These are phyloP conservation scores for Neonectria faginata DNA, from an alignment of 2,329 filamentous ascomycete genomes.

Conservation along the genomic window DNA sequence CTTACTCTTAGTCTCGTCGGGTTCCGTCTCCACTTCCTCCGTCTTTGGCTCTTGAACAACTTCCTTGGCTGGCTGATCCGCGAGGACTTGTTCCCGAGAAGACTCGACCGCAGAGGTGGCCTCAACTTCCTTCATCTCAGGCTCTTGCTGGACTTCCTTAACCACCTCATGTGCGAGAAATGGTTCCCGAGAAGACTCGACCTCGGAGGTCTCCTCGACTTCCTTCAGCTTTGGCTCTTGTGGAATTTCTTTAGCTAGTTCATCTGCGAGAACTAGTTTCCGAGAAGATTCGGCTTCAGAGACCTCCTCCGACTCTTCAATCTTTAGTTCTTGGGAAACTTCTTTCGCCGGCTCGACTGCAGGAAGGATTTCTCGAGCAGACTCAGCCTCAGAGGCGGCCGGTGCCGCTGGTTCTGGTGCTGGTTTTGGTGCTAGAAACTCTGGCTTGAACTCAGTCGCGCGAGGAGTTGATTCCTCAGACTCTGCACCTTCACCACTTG, in stretches of 20 bases:
- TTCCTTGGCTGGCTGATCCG: slow-evolving; percentile 9
- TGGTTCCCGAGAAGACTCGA: slow-evolving; percentile 13
- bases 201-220: neutral
- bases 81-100: slow-evolving; percentile 12
- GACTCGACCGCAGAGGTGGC: neutral
- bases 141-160: neutral
- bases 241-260: neutral
- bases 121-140: neutral
- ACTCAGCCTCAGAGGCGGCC: slow-evolving; percentile 8
- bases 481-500: slow-evolving; percentile 62
- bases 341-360: slow-evolving; percentile 2
- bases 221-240: neutral
- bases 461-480: slow-evolving; percentile 78
- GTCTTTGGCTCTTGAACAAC: neutral
- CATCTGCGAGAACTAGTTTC: slow-evolving; percentile 1
- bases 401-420: neutral
- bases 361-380: slow-evolving; percentile 11
- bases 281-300: slow-evolving; percentile 3
- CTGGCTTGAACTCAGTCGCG: slow-evolving; percentile 63
- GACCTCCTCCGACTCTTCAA: neutral
- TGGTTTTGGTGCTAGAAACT: slow-evolving; percentile 38
- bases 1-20: slow-evolving; percentile 56
- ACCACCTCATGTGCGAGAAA: neutral
- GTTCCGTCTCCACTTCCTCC: slow-evolving; percentile 38
- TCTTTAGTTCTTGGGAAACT: neutral